Conservation (phyloP, 2,329 filamentous ascomycete genomes). For the Hysterium pulicare region DNA sequence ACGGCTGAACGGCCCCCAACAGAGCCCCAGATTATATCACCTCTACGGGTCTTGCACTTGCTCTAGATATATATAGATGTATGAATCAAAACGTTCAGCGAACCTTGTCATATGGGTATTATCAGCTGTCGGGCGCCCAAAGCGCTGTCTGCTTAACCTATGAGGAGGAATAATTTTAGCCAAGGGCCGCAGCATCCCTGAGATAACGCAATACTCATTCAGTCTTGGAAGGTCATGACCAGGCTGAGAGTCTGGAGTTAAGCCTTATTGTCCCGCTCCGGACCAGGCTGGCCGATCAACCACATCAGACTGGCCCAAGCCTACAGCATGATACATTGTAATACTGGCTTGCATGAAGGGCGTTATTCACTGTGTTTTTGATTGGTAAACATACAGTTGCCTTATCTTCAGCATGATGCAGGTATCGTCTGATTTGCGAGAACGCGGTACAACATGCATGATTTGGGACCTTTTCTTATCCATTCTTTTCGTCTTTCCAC, state of each 20-base stretch:
- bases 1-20: neutral
- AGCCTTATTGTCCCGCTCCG: neutral
- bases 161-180: too few species aligned
- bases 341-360: neutral
- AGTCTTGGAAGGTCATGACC: neutral
- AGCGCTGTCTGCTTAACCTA: too few species aligned
- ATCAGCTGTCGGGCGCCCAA: too few species aligned
- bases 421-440: neutral
- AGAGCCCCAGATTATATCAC: neutral
- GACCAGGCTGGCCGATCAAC: neutral
- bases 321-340: neutral
- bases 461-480: neutral
- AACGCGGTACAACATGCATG: neutral
- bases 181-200: too few species aligned
- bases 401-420: neutral
- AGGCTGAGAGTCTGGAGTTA: neutral
- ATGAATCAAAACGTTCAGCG: too few species aligned
- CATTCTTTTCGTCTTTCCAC: neutral
- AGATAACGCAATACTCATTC: too few species aligned
- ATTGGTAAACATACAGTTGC: neutral
- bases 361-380: neutral
- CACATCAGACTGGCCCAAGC: neutral
- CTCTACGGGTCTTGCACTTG: neutral
- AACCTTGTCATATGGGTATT: too few species aligned
- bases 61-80: too few species aligned